phyloP scores from a whole-genome alignment of 371 early-diverging fungal genomes.

The Lichtheimia ramosa region DNA sequence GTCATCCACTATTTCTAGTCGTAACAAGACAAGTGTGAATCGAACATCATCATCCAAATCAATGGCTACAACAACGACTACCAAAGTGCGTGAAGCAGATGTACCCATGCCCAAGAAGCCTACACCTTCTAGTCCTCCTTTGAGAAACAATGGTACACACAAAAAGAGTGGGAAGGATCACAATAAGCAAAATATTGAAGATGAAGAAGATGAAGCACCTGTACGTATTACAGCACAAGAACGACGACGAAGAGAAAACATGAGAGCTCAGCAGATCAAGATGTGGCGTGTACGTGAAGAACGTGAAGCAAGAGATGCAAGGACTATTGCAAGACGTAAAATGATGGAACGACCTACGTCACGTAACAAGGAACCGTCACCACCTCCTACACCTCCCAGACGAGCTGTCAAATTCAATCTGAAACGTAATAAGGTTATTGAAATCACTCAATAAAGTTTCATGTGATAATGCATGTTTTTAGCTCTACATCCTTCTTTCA shows the following conservation, averaged over 20 bases:
- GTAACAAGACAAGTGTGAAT: neutral
- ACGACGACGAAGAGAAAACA: constrained; percentile 33
- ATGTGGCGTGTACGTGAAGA: constrained; percentile 47
- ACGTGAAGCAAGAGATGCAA: constrained; percentile 38
- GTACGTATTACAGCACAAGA: constrained; percentile 32
- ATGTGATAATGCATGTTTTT: too few species aligned
- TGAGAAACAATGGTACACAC: too few species aligned
- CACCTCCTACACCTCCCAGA: constrained; percentile 6
- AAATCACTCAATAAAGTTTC: constrained; percentile 14
- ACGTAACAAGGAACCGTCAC: constrained; percentile 7
- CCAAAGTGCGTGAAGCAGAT: constrained; percentile 12
- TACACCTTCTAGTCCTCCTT: too few species aligned
- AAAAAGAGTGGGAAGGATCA: too few species aligned
- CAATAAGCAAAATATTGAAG: neutral
- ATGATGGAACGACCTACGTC: constrained; percentile 16
- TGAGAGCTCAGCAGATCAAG: constrained; percentile 43
- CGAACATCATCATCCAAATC: neutral
- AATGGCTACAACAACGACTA: neutral
- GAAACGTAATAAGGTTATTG: constrained; percentile 31
- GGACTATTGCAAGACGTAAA: constrained; percentile 24
- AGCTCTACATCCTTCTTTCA: neutral
- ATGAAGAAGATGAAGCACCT: constrained; percentile 28
- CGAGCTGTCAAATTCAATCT: constrained; percentile 41
- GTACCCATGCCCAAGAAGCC: constrained; percentile 8
- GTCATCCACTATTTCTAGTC: neutral